Percentiles rank a stretch among this genome's conserved stretches.
These are phyloP conservation scores for Pyricularia grisea DNA, from an alignment of 2,329 filamentous ascomycete species.

Conservation along the genomic window DNA sequence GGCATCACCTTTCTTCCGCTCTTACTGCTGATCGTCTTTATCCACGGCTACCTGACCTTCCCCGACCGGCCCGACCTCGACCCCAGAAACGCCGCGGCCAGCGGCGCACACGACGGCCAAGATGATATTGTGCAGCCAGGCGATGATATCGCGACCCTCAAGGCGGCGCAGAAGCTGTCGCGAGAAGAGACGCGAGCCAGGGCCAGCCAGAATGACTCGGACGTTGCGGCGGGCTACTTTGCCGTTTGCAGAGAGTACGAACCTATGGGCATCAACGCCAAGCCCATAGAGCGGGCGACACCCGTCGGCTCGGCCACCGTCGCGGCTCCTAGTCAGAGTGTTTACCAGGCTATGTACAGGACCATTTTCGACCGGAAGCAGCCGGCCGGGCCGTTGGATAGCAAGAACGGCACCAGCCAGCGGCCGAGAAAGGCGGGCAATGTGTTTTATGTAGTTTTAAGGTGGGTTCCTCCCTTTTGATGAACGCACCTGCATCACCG, in stretches of 20 bases:
- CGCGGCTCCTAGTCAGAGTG: constrained; percentile 75
- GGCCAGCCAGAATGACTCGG: constrained; percentile 48
- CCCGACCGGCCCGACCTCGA: constrained; percentile 39
- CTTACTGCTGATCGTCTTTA: constrained; percentile 47
- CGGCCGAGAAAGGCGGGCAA: constrained; percentile 64
- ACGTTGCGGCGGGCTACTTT: constrained; percentile 86
- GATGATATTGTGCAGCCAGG: constrained; percentile 43
- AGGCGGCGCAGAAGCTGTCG: constrained; percentile 46
- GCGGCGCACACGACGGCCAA: constrained; percentile 8
- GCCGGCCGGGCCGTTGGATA: constrained; percentile 34
- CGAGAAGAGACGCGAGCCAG: constrained; percentile 52
- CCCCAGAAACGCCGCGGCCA: constrained; percentile 11
- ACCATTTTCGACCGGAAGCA: constrained; percentile 84
- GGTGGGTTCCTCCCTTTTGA: constrained; percentile 39
- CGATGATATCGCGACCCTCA: constrained; percentile 57
- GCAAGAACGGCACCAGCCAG: constrained; percentile 36
- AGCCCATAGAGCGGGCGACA: constrained; percentile 78
- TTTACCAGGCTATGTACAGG: constrained; percentile 97
- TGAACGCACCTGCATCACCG: not conserved
- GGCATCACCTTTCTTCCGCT: constrained; percentile 83
- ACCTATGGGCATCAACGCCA: constrained; percentile 84
- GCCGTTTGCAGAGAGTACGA: constrained; percentile 92
- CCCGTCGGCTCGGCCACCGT: constrained; percentile 68
- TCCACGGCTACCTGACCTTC: constrained; percentile 61
- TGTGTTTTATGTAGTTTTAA: constrained; percentile 85